Conservation (phyloP, 2,329 filamentous ascomycete genomes). For the Aspergillus sp. region DNA sequence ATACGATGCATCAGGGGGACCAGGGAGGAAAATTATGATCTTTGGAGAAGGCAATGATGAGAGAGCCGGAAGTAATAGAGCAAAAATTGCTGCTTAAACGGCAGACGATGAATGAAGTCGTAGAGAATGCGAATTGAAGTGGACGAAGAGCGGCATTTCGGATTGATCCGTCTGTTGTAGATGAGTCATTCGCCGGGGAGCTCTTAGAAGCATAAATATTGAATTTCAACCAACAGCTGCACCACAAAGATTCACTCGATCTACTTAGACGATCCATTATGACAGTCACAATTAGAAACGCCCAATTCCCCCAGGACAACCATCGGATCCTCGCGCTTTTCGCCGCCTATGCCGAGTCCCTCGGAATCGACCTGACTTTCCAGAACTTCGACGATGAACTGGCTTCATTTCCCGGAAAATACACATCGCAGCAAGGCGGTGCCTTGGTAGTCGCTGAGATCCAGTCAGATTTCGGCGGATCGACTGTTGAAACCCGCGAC, state of each 20-base stretch:
- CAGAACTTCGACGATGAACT: conserved; percentile 50
- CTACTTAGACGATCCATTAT: conserved; percentile 2
- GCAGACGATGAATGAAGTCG: conserved; percentile 36
- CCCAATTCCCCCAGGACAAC: conserved; percentile 37
- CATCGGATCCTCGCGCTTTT: conserved; percentile 37
- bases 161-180: conserved; percentile 2
- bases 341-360: conserved; percentile 34
- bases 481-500: conserved; percentile 7
- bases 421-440: conserved; percentile 39
- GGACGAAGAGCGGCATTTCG: conserved; percentile 22
- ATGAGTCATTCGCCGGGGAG: not conserved
- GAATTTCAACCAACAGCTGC: not conserved
- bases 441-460: conserved; percentile 42
- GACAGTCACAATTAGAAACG: conserved; percentile 24
- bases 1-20: conserved; percentile 16
- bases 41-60: conserved; percentile 45
- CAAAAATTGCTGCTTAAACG: conserved; percentile 35
- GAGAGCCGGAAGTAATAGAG: conserved; percentile 33
- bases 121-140: conserved; percentile 44
- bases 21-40: conserved; percentile 33
- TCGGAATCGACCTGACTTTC: conserved; percentile 50
- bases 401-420: conserved; percentile 47
- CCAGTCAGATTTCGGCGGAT: not conserved
- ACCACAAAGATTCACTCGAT: not conserved
- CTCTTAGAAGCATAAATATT: too few relatives aligned